phyloP scores from a whole-genome alignment of 2,329 filamentous ascomycete species.

The Fusarium sp. region DNA sequence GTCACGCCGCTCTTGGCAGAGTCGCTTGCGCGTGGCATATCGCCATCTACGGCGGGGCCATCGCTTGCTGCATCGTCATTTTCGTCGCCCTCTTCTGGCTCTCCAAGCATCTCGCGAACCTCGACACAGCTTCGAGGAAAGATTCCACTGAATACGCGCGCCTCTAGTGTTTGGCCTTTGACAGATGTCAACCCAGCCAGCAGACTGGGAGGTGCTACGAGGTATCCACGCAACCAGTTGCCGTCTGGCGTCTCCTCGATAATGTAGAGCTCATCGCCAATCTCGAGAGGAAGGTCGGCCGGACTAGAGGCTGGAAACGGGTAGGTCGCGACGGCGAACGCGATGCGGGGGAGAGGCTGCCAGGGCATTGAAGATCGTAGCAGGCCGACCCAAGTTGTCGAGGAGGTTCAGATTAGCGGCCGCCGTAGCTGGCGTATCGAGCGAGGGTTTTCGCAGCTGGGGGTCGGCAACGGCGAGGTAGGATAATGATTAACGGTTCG shows the following conservation, averaged over 20 bases:
- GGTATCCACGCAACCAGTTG: conserved; percentile 94
- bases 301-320: conserved; percentile 90
- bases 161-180: conserved; percentile 93
- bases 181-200: conserved; percentile 91
- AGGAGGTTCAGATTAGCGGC: conserved; percentile 35
- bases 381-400: conserved; percentile 36
- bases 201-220: conserved; percentile 93
- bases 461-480: conserved; percentile 37
- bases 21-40: conserved; percentile 59
- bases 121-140: conserved; percentile 96
- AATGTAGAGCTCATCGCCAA: conserved; percentile 98
- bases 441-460: conserved; percentile 41
- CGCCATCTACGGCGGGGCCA: conserved; percentile 46
- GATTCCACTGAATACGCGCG: conserved; percentile 97
- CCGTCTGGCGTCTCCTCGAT: conserved; percentile 96
- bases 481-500: conserved; percentile 21
- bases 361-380: conserved; percentile 81
- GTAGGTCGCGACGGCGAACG: conserved; percentile 96
- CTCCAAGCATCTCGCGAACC: conserved; percentile 91
- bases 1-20: conserved; percentile 70
- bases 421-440: conserved; percentile 36
- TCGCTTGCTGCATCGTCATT: conserved; percentile 58
- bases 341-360: conserved; percentile 96
- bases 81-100: conserved; percentile 71
- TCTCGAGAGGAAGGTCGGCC: conserved; percentile 94